Evolutionary conservation across 306 rosid genomes (phyloP).

Genomic region (Arachis stenosperma): DNA sequence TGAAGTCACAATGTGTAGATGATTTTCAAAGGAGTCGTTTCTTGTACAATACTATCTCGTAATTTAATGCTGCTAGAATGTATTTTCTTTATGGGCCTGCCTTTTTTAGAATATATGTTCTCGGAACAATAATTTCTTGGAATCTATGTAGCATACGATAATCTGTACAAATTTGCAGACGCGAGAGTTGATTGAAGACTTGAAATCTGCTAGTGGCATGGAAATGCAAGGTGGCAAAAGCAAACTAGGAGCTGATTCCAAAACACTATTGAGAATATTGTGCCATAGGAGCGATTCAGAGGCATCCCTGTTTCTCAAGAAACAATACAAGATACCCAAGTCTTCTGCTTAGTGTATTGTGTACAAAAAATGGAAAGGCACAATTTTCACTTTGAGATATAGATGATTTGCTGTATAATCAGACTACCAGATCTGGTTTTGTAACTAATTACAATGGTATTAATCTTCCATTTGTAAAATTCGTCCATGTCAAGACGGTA

Average conservation of each 20-base stretch:
- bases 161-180: slow-evolving; percentile 58
- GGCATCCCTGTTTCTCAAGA: slow-evolving; percentile 92
- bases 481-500: slow-evolving; percentile 45
- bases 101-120: neutral
- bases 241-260: slow-evolving; percentile 88
- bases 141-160: neutral
- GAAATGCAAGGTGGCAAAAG: slow-evolving; percentile 71
- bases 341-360: slow-evolving; percentile 61
- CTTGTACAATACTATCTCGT: slow-evolving; percentile 6
- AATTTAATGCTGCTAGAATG: slow-evolving; percentile 5
- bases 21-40: slow-evolving; percentile 11
- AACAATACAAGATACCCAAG: slow-evolving; percentile 90
- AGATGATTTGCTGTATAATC: slow-evolving; percentile 37
- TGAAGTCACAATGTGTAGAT: neutral
- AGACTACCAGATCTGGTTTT: slow-evolving; percentile 22
- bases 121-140: slow-evolving; percentile 4
- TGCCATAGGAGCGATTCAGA: slow-evolving; percentile 89
- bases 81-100: too few relatives aligned
- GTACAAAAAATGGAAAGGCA: slow-evolving; percentile 34
- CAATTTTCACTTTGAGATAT: slow-evolving; percentile 34
- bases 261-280: slow-evolving; percentile 79
- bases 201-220: slow-evolving; percentile 71
- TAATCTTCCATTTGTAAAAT: slow-evolving; percentile 40
- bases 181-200: slow-evolving; percentile 85
- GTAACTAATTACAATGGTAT: neutral